phyloP scores from a whole-genome alignment of 1,139 yeast genomes.

The Pneumocystis carinii region DNA sequence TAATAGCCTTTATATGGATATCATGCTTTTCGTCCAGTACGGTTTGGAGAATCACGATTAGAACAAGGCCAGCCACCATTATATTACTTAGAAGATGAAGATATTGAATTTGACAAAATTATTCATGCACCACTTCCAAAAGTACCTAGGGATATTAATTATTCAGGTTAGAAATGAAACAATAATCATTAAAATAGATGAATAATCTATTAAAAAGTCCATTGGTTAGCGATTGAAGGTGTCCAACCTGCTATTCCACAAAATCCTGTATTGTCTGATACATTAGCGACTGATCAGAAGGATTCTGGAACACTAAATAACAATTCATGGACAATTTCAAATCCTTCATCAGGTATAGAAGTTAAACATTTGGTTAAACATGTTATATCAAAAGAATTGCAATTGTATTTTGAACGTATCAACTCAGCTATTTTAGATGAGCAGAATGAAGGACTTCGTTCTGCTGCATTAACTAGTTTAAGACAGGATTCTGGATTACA shows the following conservation, averaged over 20 bases:
- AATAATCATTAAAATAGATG: neutral
- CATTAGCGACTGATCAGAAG: constrained; percentile 29
- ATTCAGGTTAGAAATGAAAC: neutral
- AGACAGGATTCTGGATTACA: constrained; percentile 91
- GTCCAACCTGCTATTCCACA: constrained; percentile 97
- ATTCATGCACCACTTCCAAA: constrained; percentile 90
- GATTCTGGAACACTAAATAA: constrained; percentile 22
- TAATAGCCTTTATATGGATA: constrained; percentile 31
- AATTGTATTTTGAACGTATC: constrained; percentile 81
- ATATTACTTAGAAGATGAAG: constrained; percentile 85
- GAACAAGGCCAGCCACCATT: constrained; percentile 82
- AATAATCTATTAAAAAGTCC: constrained; percentile 35
- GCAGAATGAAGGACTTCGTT: constrained; percentile 33
- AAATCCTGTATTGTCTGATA: constrained; percentile 67
- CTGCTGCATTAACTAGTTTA: constrained; percentile 71
- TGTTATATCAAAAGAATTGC: constrained; percentile 84
- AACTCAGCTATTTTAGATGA: constrained; percentile 60
- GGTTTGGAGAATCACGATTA: constrained; percentile 66
- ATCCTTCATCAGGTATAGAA: constrained; percentile 44
- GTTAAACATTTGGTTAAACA: constrained; percentile 93
- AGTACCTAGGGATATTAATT: constrained; percentile 82
- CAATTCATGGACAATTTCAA: constrained; percentile 12
- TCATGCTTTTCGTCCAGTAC: constrained; percentile 37
- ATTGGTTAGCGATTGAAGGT: constrained; percentile 97
- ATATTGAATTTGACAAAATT: constrained; percentile 83